Conservation (phyloP, 2,329 filamentous ascomycete species). For the Cladosporium sp. region DNA sequence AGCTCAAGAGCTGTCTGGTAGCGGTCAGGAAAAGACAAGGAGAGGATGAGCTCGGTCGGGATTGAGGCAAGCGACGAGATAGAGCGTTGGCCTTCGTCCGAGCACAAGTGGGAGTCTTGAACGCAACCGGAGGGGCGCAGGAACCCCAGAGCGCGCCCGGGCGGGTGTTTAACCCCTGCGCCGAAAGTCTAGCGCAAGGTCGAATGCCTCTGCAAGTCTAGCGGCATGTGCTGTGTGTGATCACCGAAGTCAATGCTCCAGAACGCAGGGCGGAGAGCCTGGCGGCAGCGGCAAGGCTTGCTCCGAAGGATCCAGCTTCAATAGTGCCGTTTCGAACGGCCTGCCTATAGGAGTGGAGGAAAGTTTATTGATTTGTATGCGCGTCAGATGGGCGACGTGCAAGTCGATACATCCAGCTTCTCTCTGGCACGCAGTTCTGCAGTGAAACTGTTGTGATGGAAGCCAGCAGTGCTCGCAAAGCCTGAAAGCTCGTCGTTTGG, state of each 20-base stretch:
- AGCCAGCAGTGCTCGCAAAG: neutral
- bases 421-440: neutral
- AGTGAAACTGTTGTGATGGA: neutral
- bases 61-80: conserved; percentile 3
- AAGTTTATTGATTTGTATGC: neutral
- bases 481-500: neutral
- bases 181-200: conserved; percentile 1
- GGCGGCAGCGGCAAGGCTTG: neutral
- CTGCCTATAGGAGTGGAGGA: neutral
- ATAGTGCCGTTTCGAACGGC: neutral
- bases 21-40: conserved; percentile 1
- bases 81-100: conserved; percentile 2
- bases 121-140: neutral
- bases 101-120: conserved; percentile 2
- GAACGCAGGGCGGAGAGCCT: neutral
- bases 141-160: neutral
- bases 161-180: conserved; percentile 4
- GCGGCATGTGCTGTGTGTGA: conserved; percentile 1
- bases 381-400: no score
- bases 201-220: conserved; percentile 12
- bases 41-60: conserved; percentile 1
- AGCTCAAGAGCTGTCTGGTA: conserved; percentile 7
- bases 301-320: conserved; percentile 5
- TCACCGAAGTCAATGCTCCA: conserved; percentile 4
- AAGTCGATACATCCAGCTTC: no score